Evolutionary conservation across 2,329 filamentous ascomycete genomes (phyloP), one percentile per base, ranked within the genome.

Genomic region (Chaetomiaceae sp.): DNA sequence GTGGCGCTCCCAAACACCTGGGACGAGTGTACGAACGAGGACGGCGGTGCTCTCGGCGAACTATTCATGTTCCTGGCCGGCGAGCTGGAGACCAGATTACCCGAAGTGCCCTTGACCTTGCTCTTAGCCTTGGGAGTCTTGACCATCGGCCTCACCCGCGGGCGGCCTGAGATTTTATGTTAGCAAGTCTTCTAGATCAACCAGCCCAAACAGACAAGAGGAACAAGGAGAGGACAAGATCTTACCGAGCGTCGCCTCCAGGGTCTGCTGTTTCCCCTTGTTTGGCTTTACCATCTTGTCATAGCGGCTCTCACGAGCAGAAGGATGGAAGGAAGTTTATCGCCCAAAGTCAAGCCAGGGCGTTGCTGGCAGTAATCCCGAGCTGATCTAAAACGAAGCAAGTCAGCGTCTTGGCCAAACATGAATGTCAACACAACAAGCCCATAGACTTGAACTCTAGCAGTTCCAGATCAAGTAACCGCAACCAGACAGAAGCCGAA

Each of bases 161-260:
- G 35, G 5, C 47, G 53, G 40, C 55, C 57, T 59, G 38, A 34
- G 12, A 14, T 12, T 12, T 12, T 16, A 9, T 13, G 38, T 49
- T 42, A 50, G 44, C 13, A 19, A 12, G 14, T 4, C n/a, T n/a
- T n/a, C n/a, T n/a, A n/a, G n/a, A n/a, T n/a, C n/a, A n/a, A n/a
- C n/a, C n/a, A n/a, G n/a, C n/a, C n/a, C n/a, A n/a, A n/a, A n/a
- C n/a, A n/a, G 10, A 7, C 2, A 20, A 6, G 16, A 14, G 8
- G 5, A 23, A n/a, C 5, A 27, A 33, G 21, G 5, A 33, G 5
- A 12, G 13, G 12, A 14, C 4, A 33, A 14, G 16, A 7, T 16
- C 54, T 40, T 53, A 62, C 61, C 60, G 10, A 63, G 50, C 3
- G 56, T 60, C 10, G 52, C 54, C 48, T 63, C 61, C 23, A 60